Percentiles rank a stretch among this genome's conserved stretches.
phyloP scores from a whole-genome alignment of 192 early-diverging fungal genomes.

The Linderina pennispora region DNA sequence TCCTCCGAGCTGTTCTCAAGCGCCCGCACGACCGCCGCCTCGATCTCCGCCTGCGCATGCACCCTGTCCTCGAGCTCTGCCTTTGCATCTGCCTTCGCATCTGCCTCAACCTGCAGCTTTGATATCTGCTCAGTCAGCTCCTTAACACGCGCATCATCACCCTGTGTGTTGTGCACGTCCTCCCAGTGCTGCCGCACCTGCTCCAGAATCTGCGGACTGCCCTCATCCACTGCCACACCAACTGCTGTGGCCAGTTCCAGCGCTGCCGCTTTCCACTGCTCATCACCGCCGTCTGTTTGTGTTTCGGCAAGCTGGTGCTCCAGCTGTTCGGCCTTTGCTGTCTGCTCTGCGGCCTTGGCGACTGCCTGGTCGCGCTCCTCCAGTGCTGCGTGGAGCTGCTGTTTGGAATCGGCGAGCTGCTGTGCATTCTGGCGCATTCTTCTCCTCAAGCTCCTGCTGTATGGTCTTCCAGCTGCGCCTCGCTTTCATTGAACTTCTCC shows the following conservation, averaged over 20 bases:
- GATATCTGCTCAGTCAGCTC: too few relatives aligned
- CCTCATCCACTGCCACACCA: too few relatives aligned
- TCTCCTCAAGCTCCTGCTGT: constrained; percentile 15
- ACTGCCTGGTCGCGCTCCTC: constrained; percentile 9
- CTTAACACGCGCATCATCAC: too few relatives aligned
- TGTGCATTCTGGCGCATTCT: constrained; percentile 8
- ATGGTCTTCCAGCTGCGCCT: constrained; percentile 17
- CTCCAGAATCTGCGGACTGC: too few relatives aligned
- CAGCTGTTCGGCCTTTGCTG: constrained; percentile 1
- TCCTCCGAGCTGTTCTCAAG: too few relatives aligned
- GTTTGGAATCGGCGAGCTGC: background rate
- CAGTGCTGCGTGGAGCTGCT: constrained; percentile 10
- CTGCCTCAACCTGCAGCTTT: too few relatives aligned
- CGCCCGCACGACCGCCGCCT: too few relatives aligned
- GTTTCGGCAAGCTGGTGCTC: constrained; percentile 20
- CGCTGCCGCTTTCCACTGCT: too few relatives aligned
- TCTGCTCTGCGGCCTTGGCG: background rate
- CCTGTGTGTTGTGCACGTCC: too few relatives aligned
- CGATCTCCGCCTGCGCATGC: too few relatives aligned
- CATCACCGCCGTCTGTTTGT: constrained; percentile 17
- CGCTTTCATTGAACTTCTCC: constrained; percentile 30
- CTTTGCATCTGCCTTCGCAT: constrained; percentile 4
- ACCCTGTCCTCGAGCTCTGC: constrained; percentile 28
- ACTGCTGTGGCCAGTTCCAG: too few relatives aligned
- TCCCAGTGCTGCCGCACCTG: too few relatives aligned